A percentile compares a stretch with the other conserved stretches of the same genome.
These are phyloP conservation scores for Aurifilum marmelostoma DNA, from an alignment of 2,329 filamentous ascomycete species.

Conservation along the genomic window DNA sequence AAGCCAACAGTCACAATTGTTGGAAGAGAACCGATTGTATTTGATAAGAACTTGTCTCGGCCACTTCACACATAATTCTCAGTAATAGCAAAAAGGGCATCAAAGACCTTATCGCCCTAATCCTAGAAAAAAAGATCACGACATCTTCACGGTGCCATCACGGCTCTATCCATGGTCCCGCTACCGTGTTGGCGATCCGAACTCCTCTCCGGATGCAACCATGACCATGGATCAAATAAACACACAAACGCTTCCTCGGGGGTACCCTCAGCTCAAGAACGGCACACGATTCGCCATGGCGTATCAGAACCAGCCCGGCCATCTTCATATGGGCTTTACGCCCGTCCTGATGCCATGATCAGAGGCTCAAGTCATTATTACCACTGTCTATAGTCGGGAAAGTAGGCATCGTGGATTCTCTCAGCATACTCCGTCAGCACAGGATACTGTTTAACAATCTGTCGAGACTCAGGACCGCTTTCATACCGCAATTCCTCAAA, in stretches of 20 bases:
- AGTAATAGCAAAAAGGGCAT: too few relatives aligned
- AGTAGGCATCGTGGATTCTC: slow-evolving; percentile 59
- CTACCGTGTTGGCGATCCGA: background rate
- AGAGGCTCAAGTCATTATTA: slow-evolving; percentile 30
- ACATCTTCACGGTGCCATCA: background rate
- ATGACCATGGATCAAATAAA: background rate
- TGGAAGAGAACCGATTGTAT: too few relatives aligned
- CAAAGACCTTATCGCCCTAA: background rate
- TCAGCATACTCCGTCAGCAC: slow-evolving; percentile 57
- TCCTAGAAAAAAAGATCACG: background rate
- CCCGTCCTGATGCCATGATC: too few relatives aligned
- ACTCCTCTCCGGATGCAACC: background rate
- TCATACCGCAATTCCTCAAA: slow-evolving; percentile 15
- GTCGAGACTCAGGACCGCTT: slow-evolving; percentile 51
- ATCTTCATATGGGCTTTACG: too few relatives aligned
- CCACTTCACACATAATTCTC: too few relatives aligned
- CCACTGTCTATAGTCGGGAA: slow-evolving; percentile 58
- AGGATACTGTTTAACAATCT: slow-evolving; percentile 50
- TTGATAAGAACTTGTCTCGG: too few relatives aligned
- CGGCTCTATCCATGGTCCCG: background rate
- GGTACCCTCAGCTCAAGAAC: too few relatives aligned
- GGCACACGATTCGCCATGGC: too few relatives aligned
- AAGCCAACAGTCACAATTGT: too few relatives aligned
- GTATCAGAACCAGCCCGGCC: too few relatives aligned
- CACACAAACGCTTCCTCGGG: background rate